Base-by-base conservation (phyloP, 1,284 basidiomycete genomes). In the Megacollybia platyphylla region DNA sequence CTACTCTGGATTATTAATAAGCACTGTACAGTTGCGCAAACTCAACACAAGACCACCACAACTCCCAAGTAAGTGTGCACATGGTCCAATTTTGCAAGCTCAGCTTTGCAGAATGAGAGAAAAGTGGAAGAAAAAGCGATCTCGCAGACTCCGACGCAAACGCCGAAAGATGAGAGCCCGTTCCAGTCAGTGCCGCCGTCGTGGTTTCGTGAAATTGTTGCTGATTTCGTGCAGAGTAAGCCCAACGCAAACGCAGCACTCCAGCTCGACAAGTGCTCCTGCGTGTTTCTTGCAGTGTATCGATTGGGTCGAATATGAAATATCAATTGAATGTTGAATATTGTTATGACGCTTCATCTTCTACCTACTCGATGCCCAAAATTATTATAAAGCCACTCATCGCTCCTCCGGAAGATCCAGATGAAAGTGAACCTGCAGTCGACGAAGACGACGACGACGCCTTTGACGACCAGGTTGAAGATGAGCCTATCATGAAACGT, bases 91-190 rank as follows among this genome's bases (percentile, higher is more conserved):
- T 42, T 36, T 48, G 36, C 17, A 42, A 20, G 7, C 13, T 44
- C 10, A 29, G 29, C 31, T 8, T 30, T 46, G 13, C 46, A 79
- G 75, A 52, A 87, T 87, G 83, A 86, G 83, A 84, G 84, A 87
- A 65, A 87, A 87, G 79, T 87, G 84, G 84, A 87, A 87, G 76
- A 87, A 87, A 68, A 87, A 87, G 72, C 76, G 84, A 60, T 86
- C 84, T 52, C 79, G 84, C 64, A 85, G 85, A 62, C 84, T 87
- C 68, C 73, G 85, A 58, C 80, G 85, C 65, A 87, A 87, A 59
- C 82, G 84, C 71, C 79, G 84, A 83, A 87, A 87, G 73, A 87
- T 87, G 85, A 79, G 85, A 64, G 85, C 85, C 51, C 84, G 84
- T 65, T 87, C 84, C 71, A 87, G 85, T 87, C 57, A 57, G 84